Percentiles rank a stretch among this genome's conserved stretches.
Conservation (phyloP, 2,329 filamentous ascomycete genomes). For the Paraconiothyrium sp. region DNA sequence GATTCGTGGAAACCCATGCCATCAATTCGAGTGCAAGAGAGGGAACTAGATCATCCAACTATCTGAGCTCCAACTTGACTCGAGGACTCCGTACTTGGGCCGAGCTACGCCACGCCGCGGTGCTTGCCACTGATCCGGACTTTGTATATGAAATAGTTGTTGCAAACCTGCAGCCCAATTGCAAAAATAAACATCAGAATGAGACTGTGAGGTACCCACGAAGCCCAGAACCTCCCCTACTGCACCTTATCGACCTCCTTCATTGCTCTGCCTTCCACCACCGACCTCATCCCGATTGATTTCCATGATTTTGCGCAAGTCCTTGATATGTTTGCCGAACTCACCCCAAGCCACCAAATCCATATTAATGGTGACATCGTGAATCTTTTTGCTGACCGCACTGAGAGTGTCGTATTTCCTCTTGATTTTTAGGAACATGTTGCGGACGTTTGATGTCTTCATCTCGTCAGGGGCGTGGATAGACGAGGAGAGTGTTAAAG, state of each 20-base stretch:
- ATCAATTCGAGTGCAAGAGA: too few relatives aligned
- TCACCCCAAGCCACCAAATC: constrained; percentile 34
- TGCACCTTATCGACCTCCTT: too few relatives aligned
- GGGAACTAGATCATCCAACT: too few relatives aligned
- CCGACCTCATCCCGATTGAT: constrained; percentile 11
- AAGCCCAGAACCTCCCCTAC: neutral
- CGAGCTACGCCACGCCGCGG: neutral
- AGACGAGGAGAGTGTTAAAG: neutral
- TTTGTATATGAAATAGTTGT: neutral
- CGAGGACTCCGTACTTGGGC: neutral
- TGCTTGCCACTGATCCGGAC: neutral
- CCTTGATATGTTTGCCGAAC: constrained; percentile 31
- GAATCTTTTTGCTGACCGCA: constrained; percentile 20
- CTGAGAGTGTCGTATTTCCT: constrained; percentile 28
- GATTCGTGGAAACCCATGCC: too few relatives aligned
- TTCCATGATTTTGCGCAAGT: constrained; percentile 25
- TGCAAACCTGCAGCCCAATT: too few relatives aligned
- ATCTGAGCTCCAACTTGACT: neutral
- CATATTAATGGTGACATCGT: constrained; percentile 23
- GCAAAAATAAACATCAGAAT: neutral
- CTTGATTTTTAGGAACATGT: constrained; percentile 31
- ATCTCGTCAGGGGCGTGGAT: neutral
- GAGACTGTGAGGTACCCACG: neutral
- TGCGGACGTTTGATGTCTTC: constrained; percentile 30
- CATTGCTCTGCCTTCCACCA: neutral